These are phyloP conservation scores for Hypoxylon perforatum DNA, from an alignment of 495 filamentous ascomycete genomes.

Conservation along the genomic window DNA sequence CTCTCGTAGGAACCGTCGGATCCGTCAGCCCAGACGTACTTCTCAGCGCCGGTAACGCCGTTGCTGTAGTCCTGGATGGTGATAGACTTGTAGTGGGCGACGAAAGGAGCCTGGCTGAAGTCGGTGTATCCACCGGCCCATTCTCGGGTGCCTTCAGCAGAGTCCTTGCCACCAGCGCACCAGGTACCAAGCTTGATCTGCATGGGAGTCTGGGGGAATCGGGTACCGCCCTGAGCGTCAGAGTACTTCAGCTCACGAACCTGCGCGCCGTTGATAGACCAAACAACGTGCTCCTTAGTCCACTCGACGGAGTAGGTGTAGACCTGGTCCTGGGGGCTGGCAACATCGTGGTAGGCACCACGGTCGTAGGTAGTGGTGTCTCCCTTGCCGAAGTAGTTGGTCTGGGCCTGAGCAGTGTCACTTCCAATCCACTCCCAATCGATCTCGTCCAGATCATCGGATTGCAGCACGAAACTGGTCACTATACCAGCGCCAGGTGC, in stretches of 20 bases:
- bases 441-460: slow-evolving; percentile 93
- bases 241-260: slow-evolving; percentile 76
- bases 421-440: slow-evolving; percentile 89
- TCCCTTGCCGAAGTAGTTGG: slow-evolving; percentile 96
- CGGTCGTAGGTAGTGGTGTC: slow-evolving; percentile 80
- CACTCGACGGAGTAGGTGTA: slow-evolving; percentile 93
- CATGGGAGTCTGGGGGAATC: slow-evolving; percentile 93
- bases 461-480: slow-evolving; percentile 87
- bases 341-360: slow-evolving; percentile 71
- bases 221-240: slow-evolving; percentile 66
- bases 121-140: slow-evolving; percentile 89
- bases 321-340: slow-evolving; percentile 70
- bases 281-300: slow-evolving; percentile 78
- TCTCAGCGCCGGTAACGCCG: slow-evolving; percentile 72
- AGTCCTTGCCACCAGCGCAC: slow-evolving; percentile 79
- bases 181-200: slow-evolving; percentile 87
- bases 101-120: slow-evolving; percentile 80
- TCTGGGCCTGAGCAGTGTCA: slow-evolving; percentile 74
- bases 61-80: slow-evolving; percentile 89
- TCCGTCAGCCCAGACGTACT: slow-evolving; percentile 79
- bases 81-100: slow-evolving; percentile 85
- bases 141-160: slow-evolving; percentile 78
- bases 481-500: slow-evolving; percentile 77
- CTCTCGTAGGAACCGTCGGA: slow-evolving; percentile 77
- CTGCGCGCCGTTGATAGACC: slow-evolving; percentile 80